phyloP scores from a whole-genome alignment of 805 yeast species.

The Candida loeiensis region DNA sequence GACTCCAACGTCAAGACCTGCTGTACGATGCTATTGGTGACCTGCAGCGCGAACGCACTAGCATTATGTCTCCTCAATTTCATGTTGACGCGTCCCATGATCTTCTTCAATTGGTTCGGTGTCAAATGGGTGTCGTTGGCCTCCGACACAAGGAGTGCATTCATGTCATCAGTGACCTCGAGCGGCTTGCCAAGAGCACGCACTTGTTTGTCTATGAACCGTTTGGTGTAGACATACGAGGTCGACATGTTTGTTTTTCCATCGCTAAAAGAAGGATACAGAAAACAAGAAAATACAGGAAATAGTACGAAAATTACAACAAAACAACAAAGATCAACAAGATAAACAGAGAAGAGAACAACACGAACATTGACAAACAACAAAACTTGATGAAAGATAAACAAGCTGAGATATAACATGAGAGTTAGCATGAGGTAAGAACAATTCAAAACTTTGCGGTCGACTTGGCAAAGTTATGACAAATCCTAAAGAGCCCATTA shows the following conservation, averaged over 20 bases:
- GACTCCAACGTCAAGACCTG: slow-evolving; percentile 34
- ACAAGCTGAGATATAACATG: too few species aligned
- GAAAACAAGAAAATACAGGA: too few species aligned
- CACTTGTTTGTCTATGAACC: slow-evolving; percentile 32
- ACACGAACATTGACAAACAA: too few species aligned
- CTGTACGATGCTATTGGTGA: slow-evolving; percentile 34
- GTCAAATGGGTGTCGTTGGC: slow-evolving; percentile 10
- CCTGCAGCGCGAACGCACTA: slow-evolving; percentile 25
- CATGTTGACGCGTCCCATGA: slow-evolving; percentile 22
- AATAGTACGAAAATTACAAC: too few species aligned
- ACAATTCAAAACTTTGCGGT: too few species aligned
- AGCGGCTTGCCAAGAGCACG: slow-evolving; percentile 28
- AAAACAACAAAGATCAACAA: too few species aligned
- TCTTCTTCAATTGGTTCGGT: slow-evolving; percentile 14
- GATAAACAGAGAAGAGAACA: too few species aligned
- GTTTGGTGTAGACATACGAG: slow-evolving; percentile 29
- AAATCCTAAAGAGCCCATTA: too few species aligned
- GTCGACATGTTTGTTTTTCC: slow-evolving; percentile 1
- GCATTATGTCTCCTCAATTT: slow-evolving; percentile 26
- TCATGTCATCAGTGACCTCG: slow-evolving; percentile 16
- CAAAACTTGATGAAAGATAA: too few species aligned
- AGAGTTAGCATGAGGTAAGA: too few species aligned
- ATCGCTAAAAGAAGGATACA: too few species aligned
- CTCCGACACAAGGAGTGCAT: slow-evolving; percentile 1
- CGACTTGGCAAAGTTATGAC: too few species aligned